phyloP scores from a whole-genome alignment of 129 eudicot genomes.

The Chrysanthemum lavandulifolium region DNA sequence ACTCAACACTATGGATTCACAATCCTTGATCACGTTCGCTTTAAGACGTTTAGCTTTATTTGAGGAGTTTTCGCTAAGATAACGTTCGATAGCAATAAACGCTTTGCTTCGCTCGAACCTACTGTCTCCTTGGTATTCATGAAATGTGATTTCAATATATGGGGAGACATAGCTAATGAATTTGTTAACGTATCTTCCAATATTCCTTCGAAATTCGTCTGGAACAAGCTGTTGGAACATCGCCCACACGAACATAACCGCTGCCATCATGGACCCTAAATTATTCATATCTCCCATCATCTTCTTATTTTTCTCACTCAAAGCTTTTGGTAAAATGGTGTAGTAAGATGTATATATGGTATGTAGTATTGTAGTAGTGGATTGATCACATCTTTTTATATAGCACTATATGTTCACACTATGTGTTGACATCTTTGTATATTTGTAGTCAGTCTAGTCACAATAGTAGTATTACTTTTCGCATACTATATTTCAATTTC shows the following conservation, averaged over 20 bases:
- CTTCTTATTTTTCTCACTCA: conserved; percentile 12
- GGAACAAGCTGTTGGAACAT: conserved; percentile 50
- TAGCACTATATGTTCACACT: too few relatives aligned
- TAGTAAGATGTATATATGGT: too few relatives aligned
- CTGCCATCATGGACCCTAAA: conserved; percentile 42
- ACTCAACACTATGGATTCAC: conserved; percentile 13
- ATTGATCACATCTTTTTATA: too few relatives aligned
- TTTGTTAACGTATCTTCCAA: conserved; percentile 30
- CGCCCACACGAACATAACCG: conserved; percentile 43
- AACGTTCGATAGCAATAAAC: conserved; percentile 10
- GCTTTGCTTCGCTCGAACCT: conserved; percentile 21
- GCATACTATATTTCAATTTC: not conserved
- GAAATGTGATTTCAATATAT: not conserved
- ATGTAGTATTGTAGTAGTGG: too few relatives aligned
- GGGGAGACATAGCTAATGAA: conserved; percentile 34
- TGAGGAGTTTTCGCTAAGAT: conserved; percentile 24
- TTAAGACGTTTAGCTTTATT: conserved; percentile 13
- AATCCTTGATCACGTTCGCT: conserved; percentile 9
- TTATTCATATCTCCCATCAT: conserved; percentile 38
- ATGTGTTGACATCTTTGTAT: too few relatives aligned
- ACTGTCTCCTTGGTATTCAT: conserved; percentile 21
- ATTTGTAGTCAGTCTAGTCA: too few relatives aligned
- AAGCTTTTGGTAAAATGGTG: not conserved
- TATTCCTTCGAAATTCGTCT: conserved; percentile 22
- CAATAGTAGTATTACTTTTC: too few relatives aligned